Evolutionary conservation across 1,284 basidiomycete genomes (phyloP), one percentile per base, ranked within the genome.

Genomic region (Ganoderma resinaceum): DNA sequence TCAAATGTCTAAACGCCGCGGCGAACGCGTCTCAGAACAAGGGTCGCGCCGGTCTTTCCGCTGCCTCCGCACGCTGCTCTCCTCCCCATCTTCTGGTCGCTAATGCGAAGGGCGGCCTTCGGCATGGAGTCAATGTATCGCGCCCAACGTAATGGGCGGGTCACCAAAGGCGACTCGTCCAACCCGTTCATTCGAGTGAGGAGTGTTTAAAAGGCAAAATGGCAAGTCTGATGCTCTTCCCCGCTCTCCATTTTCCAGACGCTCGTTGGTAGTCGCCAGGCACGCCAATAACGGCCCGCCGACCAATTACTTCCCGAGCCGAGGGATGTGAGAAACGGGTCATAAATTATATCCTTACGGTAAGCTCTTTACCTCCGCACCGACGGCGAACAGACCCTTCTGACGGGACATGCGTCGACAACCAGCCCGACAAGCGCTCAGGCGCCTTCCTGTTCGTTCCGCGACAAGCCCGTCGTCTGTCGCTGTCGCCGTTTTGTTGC

Each of bases 361-460:
- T 59, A 68, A 70, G 65, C 71, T 68, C 68, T 65, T 65, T 72
- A 72, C 68, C 60, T 66, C 71, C 71, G 62, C 71, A 63, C 57
- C 64, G 55, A 60, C 37, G 46, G 66, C 58, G 66, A 61, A 61
- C 52, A 58, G 46, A 31, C 37, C n/a, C 42, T 33, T 64, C 53
- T 55, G 37, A 66, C 65, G 52, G 52, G 29, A 5, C 26, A 31
- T 31, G 29, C 58, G 35, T 43, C 23, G 42, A 53, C 26, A 14
- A n/a, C 14, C 52, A 31, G 52, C 52, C 29, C 23, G 12, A 61
- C 29, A 29, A 55, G 59, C 65, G 52, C 65, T 31, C 26, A 26
- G 23, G 12, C 31, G 57, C 14, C 9, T 59, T 59, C 35, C 37
- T 23, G 37, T 59, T 59, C 37, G 23, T 40, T 31, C 29, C 31